Percentiles rank a stretch among this genome's conserved stretches.
Evolutionary conservation across 2,329 filamentous ascomycete species (phyloP).

Genomic region (Paracorniculantispora psalliotae): DNA sequence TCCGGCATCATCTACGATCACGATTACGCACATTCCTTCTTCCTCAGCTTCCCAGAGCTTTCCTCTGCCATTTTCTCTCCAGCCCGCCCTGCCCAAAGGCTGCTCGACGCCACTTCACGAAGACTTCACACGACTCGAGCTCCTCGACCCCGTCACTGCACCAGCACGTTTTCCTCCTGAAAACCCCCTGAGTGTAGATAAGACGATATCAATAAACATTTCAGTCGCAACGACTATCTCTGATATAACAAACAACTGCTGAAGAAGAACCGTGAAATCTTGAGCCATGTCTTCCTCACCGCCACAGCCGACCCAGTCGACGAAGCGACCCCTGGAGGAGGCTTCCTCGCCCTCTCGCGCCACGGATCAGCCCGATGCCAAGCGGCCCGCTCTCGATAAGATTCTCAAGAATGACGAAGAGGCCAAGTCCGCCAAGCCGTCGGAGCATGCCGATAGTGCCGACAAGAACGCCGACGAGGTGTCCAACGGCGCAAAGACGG

Average conservation of each 20-base stretch:
- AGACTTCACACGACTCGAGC: conserved; percentile 38
- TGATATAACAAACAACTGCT: neutral
- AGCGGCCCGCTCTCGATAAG: conserved; percentile 94
- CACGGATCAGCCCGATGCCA: conserved; percentile 92
- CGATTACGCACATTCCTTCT: conserved; percentile 5
- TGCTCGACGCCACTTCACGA: conserved; percentile 36
- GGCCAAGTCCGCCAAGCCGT: conserved; percentile 36
- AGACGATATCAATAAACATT: conserved; percentile 33
- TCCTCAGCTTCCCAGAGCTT: conserved; percentile 15
- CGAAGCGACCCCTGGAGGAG: conserved; percentile 94
- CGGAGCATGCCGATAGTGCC: conserved; percentile 31
- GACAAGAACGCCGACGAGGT: conserved; percentile 47
- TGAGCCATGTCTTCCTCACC: conserved; percentile 69
- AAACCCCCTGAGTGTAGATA: conserved; percentile 83
- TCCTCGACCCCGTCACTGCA: conserved; percentile 53
- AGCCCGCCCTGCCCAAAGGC: conserved; percentile 29
- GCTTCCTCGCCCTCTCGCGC: conserved; percentile 89
- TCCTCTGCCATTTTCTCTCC: conserved; percentile 22
- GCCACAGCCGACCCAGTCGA: conserved; percentile 60
- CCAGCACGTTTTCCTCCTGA: conserved; percentile 91
- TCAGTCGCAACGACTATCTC: conserved; percentile 25
- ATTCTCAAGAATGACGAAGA: conserved; percentile 65
- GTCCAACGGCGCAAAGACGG: conserved; percentile 46
- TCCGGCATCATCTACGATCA: conserved; percentile 5
- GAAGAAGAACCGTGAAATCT: conserved; percentile 1